Percentiles rank a stretch among this genome's conserved stretches.
Evolutionary conservation across 202 grass and related monocot species (phyloP).

Genomic region (Panicum virgatum): DNA sequence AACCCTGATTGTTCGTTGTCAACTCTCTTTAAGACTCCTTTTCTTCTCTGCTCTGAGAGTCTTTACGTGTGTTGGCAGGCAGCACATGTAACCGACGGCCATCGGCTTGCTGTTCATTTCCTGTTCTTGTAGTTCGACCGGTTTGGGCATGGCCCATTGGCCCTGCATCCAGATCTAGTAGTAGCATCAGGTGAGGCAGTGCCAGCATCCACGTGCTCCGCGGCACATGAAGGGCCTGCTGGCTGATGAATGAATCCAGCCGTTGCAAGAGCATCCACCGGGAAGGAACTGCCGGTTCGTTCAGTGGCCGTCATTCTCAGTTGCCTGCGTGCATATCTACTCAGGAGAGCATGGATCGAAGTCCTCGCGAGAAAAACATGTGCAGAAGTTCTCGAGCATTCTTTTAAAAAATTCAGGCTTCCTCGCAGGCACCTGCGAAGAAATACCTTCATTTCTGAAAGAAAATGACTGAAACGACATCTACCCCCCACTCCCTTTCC

Average conservation of each 20-base stretch:
- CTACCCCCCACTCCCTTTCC: background rate
- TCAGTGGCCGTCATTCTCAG: background rate
- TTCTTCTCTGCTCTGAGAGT: background rate
- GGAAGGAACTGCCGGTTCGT: background rate
- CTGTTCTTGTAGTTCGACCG: background rate
- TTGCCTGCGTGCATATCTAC: background rate
- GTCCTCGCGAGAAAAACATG: background rate
- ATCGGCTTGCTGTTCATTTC: background rate
- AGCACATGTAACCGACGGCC: constrained; percentile 4
- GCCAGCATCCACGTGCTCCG: constrained; percentile 6
- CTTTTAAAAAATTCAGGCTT: background rate
- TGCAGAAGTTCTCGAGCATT: background rate
- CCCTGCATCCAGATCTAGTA: background rate
- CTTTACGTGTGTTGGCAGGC: too few species aligned
- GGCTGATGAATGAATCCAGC: background rate
- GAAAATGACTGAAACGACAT: background rate
- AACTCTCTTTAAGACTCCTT: background rate
- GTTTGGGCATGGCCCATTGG: background rate
- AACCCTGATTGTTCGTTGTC: background rate
- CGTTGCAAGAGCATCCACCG: background rate
- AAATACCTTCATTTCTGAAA: background rate
- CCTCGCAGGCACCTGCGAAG: background rate
- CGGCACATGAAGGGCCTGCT: background rate
- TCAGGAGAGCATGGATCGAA: background rate
- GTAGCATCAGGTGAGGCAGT: background rate